Base-by-base conservation (phyloP, 2,329 filamentous ascomycete genomes). In the Byssoonygena ceratinophila region DNA sequence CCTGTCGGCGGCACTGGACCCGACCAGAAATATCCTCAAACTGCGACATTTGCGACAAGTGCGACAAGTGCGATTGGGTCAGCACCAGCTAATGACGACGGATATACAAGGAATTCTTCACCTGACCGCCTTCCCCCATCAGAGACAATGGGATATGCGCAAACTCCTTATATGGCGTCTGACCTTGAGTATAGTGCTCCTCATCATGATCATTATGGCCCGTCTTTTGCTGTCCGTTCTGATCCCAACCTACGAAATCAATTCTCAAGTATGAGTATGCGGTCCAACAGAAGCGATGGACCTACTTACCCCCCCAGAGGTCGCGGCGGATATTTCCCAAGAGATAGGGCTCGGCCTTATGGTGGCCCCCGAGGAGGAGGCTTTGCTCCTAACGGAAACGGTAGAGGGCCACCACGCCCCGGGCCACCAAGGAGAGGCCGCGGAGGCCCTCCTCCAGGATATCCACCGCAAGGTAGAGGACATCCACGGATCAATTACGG, bases 241-340 rank as follows among this genome's bases (percentile, higher is more conserved):
- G 71, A 74, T 48, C 64, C 67, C 8, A 63, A 65, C 37, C 57
- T 77, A 52, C 67, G 71, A 54, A 70, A 71, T 54, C 71, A 76
- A 54, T 70, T 69, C 51, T 76, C 73, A 1, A 68, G 76, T 54
- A 68, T 69, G 22, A 72, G 70, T 31, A 68, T 76, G 60, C 68
- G 68, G 7, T 70, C 70, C 12, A 64, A 64, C 54, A 63, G 68
- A 54, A 69, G 68, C n/a, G 61, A 66, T 34, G 63, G 66, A 12
- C 63, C 63, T 54, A 71, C 70, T 11, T 78, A 75, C 56, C 73
- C 67, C 2, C 69, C 74, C 7, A 76, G 78, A 53, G 78, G 80
- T 22, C 74, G 83, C 61, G 81, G 79, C 59, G 75, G 73, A 5
- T 78, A 76, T 57, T 71, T 70, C 2, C 65, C 67, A 20, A 66